Conservation (phyloP, 2,329 filamentous ascomycete genomes). For the Verticillium zaregamsianum region DNA sequence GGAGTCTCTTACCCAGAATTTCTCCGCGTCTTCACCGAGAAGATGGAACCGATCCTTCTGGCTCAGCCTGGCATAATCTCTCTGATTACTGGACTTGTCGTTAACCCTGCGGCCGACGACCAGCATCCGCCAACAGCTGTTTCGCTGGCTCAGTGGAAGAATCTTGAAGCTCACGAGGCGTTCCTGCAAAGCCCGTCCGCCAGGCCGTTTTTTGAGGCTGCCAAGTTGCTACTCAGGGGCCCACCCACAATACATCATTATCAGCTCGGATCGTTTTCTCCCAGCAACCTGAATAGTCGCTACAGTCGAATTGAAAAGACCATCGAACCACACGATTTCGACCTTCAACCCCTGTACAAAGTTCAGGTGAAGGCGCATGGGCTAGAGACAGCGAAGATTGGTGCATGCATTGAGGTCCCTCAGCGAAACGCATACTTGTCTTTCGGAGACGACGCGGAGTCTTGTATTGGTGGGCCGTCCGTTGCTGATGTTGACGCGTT, state of each 20-base stretch:
- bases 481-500: not conserved
- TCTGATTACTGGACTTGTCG: not conserved
- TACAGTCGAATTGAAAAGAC: not conserved
- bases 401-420: not conserved
- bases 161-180: not conserved
- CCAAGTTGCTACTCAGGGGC: not conserved
- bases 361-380: not conserved
- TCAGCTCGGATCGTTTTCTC: not conserved
- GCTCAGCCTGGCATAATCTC: not conserved
- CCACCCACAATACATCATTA: not conserved
- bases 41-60: conserved; percentile 1
- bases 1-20: not conserved
- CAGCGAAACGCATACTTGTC: not conserved
- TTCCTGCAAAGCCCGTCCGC: not conserved
- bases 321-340: not conserved
- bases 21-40: not conserved
- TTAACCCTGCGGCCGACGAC: not conserved
- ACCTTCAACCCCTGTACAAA: not conserved
- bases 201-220: not conserved
- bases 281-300: not conserved
- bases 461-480: not conserved
- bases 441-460: not conserved
- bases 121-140: not conserved
- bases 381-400: not conserved
- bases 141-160: not conserved